A percentile compares a stretch with the other conserved stretches of the same genome.
Conservation (phyloP, 2,329 filamentous ascomycete genomes). For the Pseudogymnoascus sp. region DNA sequence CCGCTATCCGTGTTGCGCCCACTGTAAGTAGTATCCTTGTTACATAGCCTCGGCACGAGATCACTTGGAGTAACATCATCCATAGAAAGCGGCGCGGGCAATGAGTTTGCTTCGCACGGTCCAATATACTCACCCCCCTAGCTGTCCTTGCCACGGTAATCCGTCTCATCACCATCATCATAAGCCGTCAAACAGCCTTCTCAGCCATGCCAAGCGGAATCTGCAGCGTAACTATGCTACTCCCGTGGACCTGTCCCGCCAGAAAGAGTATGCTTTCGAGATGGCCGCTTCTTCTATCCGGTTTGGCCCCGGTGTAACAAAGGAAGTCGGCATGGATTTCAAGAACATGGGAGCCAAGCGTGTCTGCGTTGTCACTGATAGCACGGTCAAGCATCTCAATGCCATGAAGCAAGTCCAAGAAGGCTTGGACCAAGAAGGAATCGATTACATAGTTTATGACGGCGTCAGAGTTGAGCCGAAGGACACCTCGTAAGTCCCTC, state of each 20-base stretch:
- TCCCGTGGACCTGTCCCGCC: slow-evolving; percentile 61
- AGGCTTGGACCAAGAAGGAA: slow-evolving; percentile 68
- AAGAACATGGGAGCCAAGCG: slow-evolving; percentile 81
- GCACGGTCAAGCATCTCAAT: slow-evolving; percentile 71
- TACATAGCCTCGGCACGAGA: not conserved
- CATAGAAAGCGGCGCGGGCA: slow-evolving; percentile 54
- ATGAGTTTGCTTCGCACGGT: slow-evolving; percentile 77
- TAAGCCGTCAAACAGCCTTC: slow-evolving; percentile 34
- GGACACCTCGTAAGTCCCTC: slow-evolving; percentile 67
- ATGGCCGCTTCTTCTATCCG: slow-evolving; percentile 95
- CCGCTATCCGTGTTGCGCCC: slow-evolving; percentile 6
- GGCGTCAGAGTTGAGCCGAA: slow-evolving; percentile 85
- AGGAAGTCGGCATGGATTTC: slow-evolving; percentile 97
- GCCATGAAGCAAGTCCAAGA: slow-evolving; percentile 88
- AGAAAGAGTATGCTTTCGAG: slow-evolving; percentile 97
- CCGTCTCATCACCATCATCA: slow-evolving; percentile 66
- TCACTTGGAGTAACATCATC: slow-evolving; percentile 14
- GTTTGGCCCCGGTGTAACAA: slow-evolving; percentile 87
- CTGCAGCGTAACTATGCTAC: slow-evolving; percentile 59
- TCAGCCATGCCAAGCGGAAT: slow-evolving; percentile 42
- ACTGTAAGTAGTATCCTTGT: slow-evolving; percentile 10
- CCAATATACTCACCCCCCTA: slow-evolving; percentile 80
- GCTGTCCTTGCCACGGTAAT: slow-evolving; percentile 89
- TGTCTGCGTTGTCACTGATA: slow-evolving; percentile 88
- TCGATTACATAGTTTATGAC: slow-evolving; percentile 76